These are phyloP conservation scores for Psilocybe cubensis DNA, from an alignment of 768 basidiomycete genomes.

Conservation along the genomic window DNA sequence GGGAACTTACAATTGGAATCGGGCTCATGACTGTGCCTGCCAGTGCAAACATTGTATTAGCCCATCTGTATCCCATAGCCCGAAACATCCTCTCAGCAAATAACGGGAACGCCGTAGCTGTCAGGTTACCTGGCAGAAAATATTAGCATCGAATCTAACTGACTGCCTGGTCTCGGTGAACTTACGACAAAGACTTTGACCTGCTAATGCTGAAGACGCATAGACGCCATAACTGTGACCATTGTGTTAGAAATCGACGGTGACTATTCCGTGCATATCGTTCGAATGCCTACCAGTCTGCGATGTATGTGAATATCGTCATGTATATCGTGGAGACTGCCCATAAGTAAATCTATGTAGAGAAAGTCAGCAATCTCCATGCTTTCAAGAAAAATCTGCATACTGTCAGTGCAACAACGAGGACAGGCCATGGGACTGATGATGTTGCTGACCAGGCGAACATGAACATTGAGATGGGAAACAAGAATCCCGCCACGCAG, in stretches of 20 bases:
- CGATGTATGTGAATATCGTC: slow-evolving; percentile 58
- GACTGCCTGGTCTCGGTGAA: slow-evolving; percentile 5
- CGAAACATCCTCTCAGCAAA: slow-evolving; percentile 61
- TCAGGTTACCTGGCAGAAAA: slow-evolving; percentile 40
- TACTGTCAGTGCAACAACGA: slow-evolving; percentile 51
- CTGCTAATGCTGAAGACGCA: slow-evolving; percentile 66
- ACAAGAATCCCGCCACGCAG: slow-evolving; percentile 48
- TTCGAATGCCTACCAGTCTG: slow-evolving; percentile 50
- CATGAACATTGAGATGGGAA: slow-evolving; percentile 64
- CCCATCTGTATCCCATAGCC: slow-evolving; percentile 56
- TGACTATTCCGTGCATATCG: neutral
- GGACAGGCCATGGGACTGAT: slow-evolving; percentile 58
- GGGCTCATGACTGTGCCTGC: slow-evolving; percentile 51
- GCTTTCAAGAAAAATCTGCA: slow-evolving; percentile 5
- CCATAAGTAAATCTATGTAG: slow-evolving; percentile 51
- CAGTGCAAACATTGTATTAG: slow-evolving; percentile 52
- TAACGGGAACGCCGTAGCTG: slow-evolving; percentile 54
- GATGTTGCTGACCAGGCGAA: slow-evolving; percentile 66
- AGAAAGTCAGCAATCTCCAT: no score
- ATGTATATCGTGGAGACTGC: slow-evolving; percentile 56
- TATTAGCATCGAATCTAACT: neutral
- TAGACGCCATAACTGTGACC: slow-evolving; percentile 46
- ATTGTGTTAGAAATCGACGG: neutral
- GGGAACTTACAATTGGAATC: slow-evolving; percentile 48
- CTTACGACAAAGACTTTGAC: slow-evolving; percentile 58